Evolutionary conservation across 2,329 filamentous ascomycete species (phyloP), one percentile per base, ranked within the genome.

Genomic region (Trichoderma semiorbis): DNA sequence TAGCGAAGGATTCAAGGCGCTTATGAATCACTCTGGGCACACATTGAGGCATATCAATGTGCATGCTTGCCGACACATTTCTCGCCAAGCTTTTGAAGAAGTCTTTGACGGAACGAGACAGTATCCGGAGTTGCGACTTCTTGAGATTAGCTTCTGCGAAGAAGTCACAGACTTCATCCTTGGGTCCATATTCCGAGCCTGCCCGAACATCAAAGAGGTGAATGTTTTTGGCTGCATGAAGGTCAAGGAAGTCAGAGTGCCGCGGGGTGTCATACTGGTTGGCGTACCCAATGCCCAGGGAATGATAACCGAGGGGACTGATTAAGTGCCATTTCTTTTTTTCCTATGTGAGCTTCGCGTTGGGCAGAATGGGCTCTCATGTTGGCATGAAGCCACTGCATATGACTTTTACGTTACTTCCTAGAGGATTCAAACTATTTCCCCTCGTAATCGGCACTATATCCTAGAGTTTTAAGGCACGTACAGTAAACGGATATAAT

Each of bases 61-160:
- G n/a, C 89, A 93, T 16, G 93, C 92, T 0, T 97, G 94, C 78
- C 91, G 95, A 3, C 92, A 97, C 79, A 95, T 98, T 74, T 87
- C 89, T 1, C 85, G 87, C 39, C 83, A 87, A 18, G 90, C 93
- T 0, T 94, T 97, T 72, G 89, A 93, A 73, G 86, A 91, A 11
- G 91, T 92, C 0, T 98, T 98, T 77, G 82, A 84, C 7, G 81
- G 83, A 10, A 85, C 85, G 28, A 88, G 86, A 58, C 74, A 69
- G 1, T 98, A 97, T 75, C 89, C 91, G 0, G 84, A 89, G 12
- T 84, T 98, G 39, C 83, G 84, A 73, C 88, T 92, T 71, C 83
- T 97, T 57, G 94, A 97, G 78, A 84, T 96, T 57, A 93, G 91
- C 68, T 97, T 97, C 80, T 92, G 90, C 75, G 89, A 90, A 70